Base-by-base conservation (phyloP, 2,329 filamentous ascomycete species). In the Pseudopithomyces chartarum region DNA sequence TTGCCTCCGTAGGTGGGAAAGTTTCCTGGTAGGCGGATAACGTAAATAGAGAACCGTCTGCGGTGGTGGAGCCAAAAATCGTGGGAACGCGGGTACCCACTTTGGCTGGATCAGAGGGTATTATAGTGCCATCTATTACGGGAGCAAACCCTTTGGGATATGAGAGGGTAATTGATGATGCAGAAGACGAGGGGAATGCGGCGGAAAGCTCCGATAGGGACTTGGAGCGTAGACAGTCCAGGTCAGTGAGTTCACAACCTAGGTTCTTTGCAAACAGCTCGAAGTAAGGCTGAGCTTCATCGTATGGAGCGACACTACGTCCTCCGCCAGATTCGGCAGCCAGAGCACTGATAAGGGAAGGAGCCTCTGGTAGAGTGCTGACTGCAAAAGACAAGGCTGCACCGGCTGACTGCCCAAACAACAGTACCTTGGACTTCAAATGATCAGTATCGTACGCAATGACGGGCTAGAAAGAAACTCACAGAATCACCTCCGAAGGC, bases 401-500 rank as follows among this genome's bases (percentile, higher is more conserved):
- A 29, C 45, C 45, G 11, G 45, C 45, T 12, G 45, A 48, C 19
- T 48, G 45, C 12, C 45, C 45, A 20, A 48, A 48, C 3, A 48
- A n/a, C 13, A 48, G 13, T 17, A 48, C 45, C 19, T 48, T 36
- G 3, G n/a, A 13, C 45, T 48, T 8, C n/a, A n/a, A 11, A 12
- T 17, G 6, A 19, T 48, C 32, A 48, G 33, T 26, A n/a, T 15
- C n/a, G 2, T 36, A 13, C 17, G 4, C 26, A 2, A 12, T 26
- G 5, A 15, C 12, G 13, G 38, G 19, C 32, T 38, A 11, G 8
- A 22, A 48, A 23, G 1, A n/a, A 17, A 48, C 32, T 48, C 23
- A 48, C 45, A 11, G 13, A 20, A 49, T 49, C 46, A 49, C 46
- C 46, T 8, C 46, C 46, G 10, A 49, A 49, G 5, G 19, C 34